These are phyloP conservation scores for Jatropha podagrica DNA, from an alignment of 441 rosid species.

Conservation along the genomic window DNA sequence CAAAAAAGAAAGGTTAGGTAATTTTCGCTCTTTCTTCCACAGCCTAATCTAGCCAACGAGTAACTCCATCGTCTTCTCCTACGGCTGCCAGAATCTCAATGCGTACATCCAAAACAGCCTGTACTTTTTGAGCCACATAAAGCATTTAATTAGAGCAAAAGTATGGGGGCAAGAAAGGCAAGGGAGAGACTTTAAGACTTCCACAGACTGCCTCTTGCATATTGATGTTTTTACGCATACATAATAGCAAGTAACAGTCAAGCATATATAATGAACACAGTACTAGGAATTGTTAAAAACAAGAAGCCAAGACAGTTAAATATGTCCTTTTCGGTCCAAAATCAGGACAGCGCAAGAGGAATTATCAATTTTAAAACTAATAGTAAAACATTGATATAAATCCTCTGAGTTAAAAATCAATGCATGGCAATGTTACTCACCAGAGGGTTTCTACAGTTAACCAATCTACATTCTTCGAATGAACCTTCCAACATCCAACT, in stretches of 20 bases:
- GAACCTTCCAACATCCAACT: conserved; percentile 95
- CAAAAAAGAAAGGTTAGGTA: conserved; percentile 5
- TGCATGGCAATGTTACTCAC: conserved; percentile 38
- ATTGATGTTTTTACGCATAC: background rate
- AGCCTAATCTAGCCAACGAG: conserved; percentile 81
- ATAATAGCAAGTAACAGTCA: background rate
- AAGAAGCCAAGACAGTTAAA: no score
- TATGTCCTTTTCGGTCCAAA: no score
- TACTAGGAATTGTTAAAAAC: no score
- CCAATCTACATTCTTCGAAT: conserved; percentile 80
- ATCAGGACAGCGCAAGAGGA: background rate
- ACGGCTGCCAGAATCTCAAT: conserved; percentile 81
- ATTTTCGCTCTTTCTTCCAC: conserved; percentile 14
- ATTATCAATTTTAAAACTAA: background rate
- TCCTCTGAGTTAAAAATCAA: background rate
- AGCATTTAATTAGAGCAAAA: conserved; percentile 17
- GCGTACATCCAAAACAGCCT: conserved; percentile 82
- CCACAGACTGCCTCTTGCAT: background rate
- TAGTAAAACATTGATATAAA: background rate
- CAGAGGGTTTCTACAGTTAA: conserved; percentile 78
- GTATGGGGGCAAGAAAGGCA: background rate
- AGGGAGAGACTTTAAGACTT: background rate
- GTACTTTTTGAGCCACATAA: conserved; percentile 30
- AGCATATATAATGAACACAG: background rate
- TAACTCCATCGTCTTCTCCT: conserved; percentile 80